phyloP scores from a whole-genome alignment of 441 rosid genomes.

The Adansonia grandidieri region DNA sequence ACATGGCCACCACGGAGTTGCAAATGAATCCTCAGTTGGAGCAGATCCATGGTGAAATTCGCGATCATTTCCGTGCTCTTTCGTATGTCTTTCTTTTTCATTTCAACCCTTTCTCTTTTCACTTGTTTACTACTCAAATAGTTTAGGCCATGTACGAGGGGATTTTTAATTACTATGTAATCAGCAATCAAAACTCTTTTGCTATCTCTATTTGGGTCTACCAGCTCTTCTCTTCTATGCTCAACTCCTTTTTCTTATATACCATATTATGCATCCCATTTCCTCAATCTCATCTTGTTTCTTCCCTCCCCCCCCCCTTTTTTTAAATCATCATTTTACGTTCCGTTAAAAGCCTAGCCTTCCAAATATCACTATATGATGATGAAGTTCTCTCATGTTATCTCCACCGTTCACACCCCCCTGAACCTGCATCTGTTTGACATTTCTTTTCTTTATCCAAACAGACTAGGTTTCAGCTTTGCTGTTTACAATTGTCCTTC shows the following conservation, averaged over 20 bases:
- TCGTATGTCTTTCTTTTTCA: conserved; percentile 59
- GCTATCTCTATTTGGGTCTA: too few species aligned
- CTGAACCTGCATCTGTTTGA: too few species aligned
- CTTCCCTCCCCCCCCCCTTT: too few species aligned
- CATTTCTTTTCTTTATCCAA: neutral
- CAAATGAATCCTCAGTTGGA: conserved; percentile 84
- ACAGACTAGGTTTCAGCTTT: neutral
- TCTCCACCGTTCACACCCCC: neutral
- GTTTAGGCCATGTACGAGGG: neutral
- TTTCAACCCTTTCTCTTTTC: too few species aligned
- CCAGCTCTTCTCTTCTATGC: too few species aligned
- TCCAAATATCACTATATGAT: too few species aligned
- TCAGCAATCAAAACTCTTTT: neutral
- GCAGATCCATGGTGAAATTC: conserved; percentile 96
- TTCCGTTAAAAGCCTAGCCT: too few species aligned
- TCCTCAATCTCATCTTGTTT: too few species aligned
- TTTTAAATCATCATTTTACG: too few species aligned
- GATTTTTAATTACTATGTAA: neutral
- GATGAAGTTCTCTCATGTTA: too few species aligned
- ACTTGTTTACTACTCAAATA: neutral
- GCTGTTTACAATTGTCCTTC: conserved; percentile 13
- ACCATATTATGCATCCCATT: too few species aligned
- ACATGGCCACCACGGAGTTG: conserved; percentile 54
- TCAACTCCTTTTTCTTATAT: too few species aligned
- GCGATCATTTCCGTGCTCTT: conserved; percentile 87